Percentiles rank a stretch among this genome's conserved stretches.
phyloP scores from a whole-genome alignment of 1,284 basidiomycete species.

The Farysia itapuensis region DNA sequence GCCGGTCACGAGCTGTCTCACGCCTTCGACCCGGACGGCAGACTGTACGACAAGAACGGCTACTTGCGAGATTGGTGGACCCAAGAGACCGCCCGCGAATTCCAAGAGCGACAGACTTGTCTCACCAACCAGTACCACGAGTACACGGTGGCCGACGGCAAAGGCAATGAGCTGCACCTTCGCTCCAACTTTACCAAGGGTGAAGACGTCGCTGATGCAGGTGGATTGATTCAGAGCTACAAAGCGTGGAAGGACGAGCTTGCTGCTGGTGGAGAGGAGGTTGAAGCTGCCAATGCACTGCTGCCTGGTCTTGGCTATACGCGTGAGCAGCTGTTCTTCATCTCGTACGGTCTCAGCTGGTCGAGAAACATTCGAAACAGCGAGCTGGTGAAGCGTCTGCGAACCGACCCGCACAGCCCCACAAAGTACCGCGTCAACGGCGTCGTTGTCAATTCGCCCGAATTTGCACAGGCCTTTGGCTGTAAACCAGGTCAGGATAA shows the following conservation, averaged over 20 bases:
- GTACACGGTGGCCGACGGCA: conserved; percentile 80
- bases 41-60: conserved; percentile 66
- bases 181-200: conserved; percentile 70
- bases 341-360: conserved; percentile 54
- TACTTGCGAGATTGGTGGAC: conserved; percentile 73
- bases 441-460: conserved; percentile 43
- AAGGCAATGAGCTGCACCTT: conserved; percentile 77
- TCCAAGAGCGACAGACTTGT: conserved; percentile 80
- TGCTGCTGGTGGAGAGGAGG: conserved; percentile 31
- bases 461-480: conserved; percentile 52
- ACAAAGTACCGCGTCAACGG: conserved; percentile 53
- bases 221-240: conserved; percentile 60
- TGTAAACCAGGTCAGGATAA: conserved; percentile 47
- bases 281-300: conserved; percentile 46
- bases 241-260: conserved; percentile 59
- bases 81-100: conserved; percentile 76
- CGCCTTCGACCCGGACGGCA: conserved; percentile 88
- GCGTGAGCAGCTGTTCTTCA: conserved; percentile 61
- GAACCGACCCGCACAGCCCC: conserved; percentile 57
- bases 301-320: conserved; percentile 59
- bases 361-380: conserved; percentile 45
- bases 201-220: conserved; percentile 73
- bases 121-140: conserved; percentile 83
- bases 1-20: conserved; percentile 66
- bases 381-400: conserved; percentile 47